These are phyloP conservation scores for Breynia disticha DNA, from an alignment of 441 rosid genomes.

Conservation along the genomic window DNA sequence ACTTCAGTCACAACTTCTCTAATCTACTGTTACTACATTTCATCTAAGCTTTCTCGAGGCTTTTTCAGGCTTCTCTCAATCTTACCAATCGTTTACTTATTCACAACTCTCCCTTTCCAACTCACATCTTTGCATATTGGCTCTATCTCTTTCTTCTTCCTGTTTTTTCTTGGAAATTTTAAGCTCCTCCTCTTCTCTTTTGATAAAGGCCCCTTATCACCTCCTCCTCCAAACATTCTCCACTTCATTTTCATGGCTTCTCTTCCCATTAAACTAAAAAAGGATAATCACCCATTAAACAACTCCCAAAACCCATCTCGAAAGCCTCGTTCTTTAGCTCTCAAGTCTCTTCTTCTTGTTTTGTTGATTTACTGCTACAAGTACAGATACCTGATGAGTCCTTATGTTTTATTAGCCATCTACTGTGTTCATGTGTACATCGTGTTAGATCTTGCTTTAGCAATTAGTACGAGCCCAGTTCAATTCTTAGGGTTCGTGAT, in stretches of 20 bases:
- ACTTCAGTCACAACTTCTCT: conserved; percentile 24
- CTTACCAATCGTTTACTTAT: conserved; percentile 36
- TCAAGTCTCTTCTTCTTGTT: conserved; percentile 23
- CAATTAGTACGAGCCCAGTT: conserved; percentile 20
- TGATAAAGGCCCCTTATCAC: conserved; percentile 34
- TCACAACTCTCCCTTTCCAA: conserved; percentile 41
- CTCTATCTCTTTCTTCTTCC: conserved; percentile 28
- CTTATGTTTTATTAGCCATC: conserved; percentile 12
- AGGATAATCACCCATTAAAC: neutral
- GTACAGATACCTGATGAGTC: conserved; percentile 20
- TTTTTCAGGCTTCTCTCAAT: conserved; percentile 37
- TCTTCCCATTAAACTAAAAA: conserved; percentile 40
- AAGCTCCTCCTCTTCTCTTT: conserved; percentile 66
- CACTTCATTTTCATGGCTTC: conserved; percentile 50
- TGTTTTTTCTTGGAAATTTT: conserved; percentile 51
- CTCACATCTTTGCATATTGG: conserved; percentile 33
- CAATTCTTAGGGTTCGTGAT: conserved; percentile 30
- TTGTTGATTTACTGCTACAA: conserved; percentile 18
- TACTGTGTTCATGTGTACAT: conserved; percentile 36
- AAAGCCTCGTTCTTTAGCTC: conserved; percentile 12
- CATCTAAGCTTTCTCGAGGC: conserved; percentile 34
- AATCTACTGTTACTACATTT: conserved; percentile 37
- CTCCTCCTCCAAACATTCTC: conserved; percentile 23
- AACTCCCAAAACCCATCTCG: neutral
- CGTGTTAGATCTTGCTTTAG: conserved; percentile 16